phyloP scores from a whole-genome alignment of 108 stramenopile genomes.

The Chaetoceros muelleri region DNA sequence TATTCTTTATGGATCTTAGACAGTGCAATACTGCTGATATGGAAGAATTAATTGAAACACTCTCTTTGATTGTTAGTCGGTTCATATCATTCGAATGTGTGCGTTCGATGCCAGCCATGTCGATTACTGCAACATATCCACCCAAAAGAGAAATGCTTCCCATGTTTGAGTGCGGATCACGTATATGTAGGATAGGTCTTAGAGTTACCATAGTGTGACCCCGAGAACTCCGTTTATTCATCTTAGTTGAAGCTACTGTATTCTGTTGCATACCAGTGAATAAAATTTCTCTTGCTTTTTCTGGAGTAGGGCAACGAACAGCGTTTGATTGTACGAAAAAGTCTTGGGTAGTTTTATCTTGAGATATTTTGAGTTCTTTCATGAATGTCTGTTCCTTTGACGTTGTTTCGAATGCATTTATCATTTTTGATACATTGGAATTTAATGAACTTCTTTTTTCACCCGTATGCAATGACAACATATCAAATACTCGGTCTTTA shows the following conservation, averaged over 20 bases:
- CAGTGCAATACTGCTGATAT: constrained; percentile 34
- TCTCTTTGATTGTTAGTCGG: constrained; percentile 10
- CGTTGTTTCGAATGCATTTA: too few species aligned
- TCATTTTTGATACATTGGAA: too few species aligned
- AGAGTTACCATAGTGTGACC: constrained; percentile 22
- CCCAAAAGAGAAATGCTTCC: constrained; percentile 9
- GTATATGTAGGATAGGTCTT: constrained; percentile 21
- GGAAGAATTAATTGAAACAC: constrained; percentile 11
- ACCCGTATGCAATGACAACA: constrained; percentile 1
- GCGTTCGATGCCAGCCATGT: constrained; percentile 40
- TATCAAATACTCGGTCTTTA: neutral
- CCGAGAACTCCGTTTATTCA: neutral
- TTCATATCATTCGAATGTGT: neutral
- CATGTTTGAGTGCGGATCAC: constrained; percentile 3
- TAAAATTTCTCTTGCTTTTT: neutral
- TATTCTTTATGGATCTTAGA: constrained; percentile 23
- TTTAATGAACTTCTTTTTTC: too few species aligned
- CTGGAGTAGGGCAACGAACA: neutral
- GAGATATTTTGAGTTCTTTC: constrained; percentile 1
- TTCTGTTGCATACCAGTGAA: neutral
- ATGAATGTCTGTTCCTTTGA: too few species aligned
- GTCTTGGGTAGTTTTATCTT: neutral
- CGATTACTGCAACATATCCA: constrained; percentile 29
- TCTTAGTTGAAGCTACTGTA: neutral
- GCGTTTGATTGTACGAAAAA: neutral